phyloP scores from a whole-genome alignment of 345 rosid species.

The Pistacia atlantica region DNA sequence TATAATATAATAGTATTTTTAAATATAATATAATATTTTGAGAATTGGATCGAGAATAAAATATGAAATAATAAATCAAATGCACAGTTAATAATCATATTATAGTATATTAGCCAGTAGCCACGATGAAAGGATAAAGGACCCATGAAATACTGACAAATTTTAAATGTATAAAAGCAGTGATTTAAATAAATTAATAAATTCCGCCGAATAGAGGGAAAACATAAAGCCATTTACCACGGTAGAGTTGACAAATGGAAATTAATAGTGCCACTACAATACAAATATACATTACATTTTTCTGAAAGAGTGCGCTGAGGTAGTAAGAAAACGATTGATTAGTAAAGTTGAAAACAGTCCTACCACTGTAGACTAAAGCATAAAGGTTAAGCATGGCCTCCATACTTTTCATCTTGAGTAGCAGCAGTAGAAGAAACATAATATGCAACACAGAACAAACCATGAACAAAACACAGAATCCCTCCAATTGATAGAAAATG shows the following conservation, averaged over 20 bases:
- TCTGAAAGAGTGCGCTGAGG: background rate
- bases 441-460: constrained; percentile 71
- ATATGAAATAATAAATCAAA: too few relatives aligned
- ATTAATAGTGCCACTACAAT: background rate
- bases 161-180: background rate
- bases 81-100: too few relatives aligned
- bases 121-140: background rate
- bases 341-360: background rate
- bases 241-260: background rate
- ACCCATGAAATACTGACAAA: too few relatives aligned
- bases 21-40: too few relatives aligned
- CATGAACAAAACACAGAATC: constrained; percentile 84
- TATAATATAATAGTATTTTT: too few relatives aligned
- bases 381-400: constrained; percentile 23
- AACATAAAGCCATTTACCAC: background rate
- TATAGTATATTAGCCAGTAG: background rate
- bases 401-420: constrained; percentile 41
- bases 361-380: background rate
- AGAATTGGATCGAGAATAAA: too few relatives aligned
- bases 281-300: background rate
- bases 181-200: background rate
- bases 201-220: background rate
- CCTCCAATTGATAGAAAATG: constrained; percentile 91
- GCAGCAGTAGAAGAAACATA: constrained; percentile 84
- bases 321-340: constrained; percentile 5